These are phyloP conservation scores for Suhomyces xylopsoci DNA, from an alignment of 805 yeast genomes.

Conservation along the genomic window DNA sequence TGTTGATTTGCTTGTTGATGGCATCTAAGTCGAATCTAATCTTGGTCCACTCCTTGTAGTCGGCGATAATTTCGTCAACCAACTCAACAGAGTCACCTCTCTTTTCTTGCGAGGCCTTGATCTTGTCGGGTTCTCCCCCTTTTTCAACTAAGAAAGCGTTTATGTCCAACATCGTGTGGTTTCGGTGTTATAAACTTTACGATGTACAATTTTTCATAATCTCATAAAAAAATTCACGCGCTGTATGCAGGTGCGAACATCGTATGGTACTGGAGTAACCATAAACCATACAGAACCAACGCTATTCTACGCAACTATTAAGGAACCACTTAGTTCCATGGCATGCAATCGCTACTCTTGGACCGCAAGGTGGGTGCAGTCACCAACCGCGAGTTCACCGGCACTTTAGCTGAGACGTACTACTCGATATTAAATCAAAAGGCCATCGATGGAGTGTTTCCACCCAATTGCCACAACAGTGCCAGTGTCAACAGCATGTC, in stretches of 20 bases:
- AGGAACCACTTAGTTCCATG: not conserved
- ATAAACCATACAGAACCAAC: not conserved
- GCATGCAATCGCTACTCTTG: conserved; percentile 38
- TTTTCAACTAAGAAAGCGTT: conserved; percentile 89
- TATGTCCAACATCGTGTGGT: conserved; percentile 78
- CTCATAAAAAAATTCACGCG: not conserved
- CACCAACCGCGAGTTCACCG: conserved; percentile 31
- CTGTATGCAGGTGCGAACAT: conserved; percentile 1
- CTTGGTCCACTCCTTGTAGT: conserved; percentile 90
- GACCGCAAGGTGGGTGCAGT: conserved; percentile 31
- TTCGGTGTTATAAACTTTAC: not conserved
- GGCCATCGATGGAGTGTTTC: conserved; percentile 28
- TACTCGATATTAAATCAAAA: conserved; percentile 30
- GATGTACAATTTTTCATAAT: conserved; percentile 2
- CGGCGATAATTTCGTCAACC: conserved; percentile 91
- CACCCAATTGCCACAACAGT: conserved; percentile 41
- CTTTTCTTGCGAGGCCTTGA: conserved; percentile 85
- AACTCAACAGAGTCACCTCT: conserved; percentile 94
- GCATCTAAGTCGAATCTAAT: conserved; percentile 81
- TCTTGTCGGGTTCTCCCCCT: conserved; percentile 92
- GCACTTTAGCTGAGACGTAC: conserved; percentile 34
- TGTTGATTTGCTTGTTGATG: conserved; percentile 82
- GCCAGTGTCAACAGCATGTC: conserved; percentile 61
- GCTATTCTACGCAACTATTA: too few relatives aligned
- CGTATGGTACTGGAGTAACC: not conserved